Base-by-base conservation (phyloP, 1,139 yeast species). In the Suhomyces bokatorum region DNA sequence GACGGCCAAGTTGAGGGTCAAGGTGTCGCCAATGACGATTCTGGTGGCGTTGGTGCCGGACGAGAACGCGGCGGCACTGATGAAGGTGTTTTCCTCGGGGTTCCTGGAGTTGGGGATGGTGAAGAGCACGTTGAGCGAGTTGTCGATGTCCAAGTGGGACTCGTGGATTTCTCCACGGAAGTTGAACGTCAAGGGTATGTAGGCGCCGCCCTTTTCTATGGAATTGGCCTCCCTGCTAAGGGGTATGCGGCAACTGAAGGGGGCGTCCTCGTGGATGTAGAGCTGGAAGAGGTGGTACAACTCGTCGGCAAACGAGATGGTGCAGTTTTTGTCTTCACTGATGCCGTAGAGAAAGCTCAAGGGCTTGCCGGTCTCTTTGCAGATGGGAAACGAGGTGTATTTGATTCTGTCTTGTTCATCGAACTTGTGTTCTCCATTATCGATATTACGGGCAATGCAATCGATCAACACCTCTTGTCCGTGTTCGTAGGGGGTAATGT, bases 231-330 rank as follows among this genome's bases (percentile, higher is more conserved):
- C 77, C 10, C 73, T 68, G 46, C 77, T 68, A 37, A 77, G 54
- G 3, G 86, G 85, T 22, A 84, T 56, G 46, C 87, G 70, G 62
- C 95, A 86, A 46, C 87, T 77, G 58, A 82, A 81, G 24, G 95
- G 95, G 3, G 77, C 83, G 60, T 86, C 95, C 60, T 85, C 87
- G 59, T 86, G 95, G 44, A 86, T 70, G 57, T 85, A 85, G 42
- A 85, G 68, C 64, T 86, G 93, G 61, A 86, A 84, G 48, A 85
- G 63, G 56, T 86, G 95, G 58, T 78, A 86, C 41, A 80, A 61
- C 54, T 83, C 86, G 60, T 86, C 93, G n/a, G 78, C 72, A 43
- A 86, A 73, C 8, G 67, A 68, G 35, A 86, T 69, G 2, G 91
- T 81, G 59, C 95, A 86, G 52, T 78, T 78, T 45, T 78, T 48